Evolutionary conservation across 1,284 basidiomycete species (phyloP).

Genomic region (Pterula multifida): DNA sequence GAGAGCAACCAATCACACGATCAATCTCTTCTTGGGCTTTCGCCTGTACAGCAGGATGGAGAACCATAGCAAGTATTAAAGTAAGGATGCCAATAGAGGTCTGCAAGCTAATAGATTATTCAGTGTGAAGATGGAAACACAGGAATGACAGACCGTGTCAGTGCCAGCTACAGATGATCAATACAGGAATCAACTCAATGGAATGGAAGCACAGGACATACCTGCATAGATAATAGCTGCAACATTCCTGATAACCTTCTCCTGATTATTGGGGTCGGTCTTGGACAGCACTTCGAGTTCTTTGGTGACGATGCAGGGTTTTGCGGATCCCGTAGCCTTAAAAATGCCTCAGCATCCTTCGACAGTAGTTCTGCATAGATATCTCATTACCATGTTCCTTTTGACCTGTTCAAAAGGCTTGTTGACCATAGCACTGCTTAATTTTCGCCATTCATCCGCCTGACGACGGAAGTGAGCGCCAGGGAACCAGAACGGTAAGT

Average conservation of each 20-base stretch:
- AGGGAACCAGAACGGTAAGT: slow-evolving; percentile 26
- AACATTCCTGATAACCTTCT: slow-evolving; percentile 26
- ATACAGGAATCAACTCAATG: background rate
- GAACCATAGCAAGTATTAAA: slow-evolving; percentile 25
- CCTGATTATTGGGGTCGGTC: slow-evolving; percentile 16
- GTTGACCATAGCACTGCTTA: slow-evolving; percentile 26
- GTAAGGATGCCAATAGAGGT: slow-evolving; percentile 15
- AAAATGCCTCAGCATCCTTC: background rate
- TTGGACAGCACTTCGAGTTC: slow-evolving; percentile 22
- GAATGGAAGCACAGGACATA: slow-evolving; percentile 9
- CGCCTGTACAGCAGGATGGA: slow-evolving; percentile 24
- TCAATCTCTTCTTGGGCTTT: slow-evolving; percentile 26
- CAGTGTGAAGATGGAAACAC: background rate
- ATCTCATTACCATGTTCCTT: slow-evolving; percentile 17
- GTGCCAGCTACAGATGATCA: slow-evolving; percentile 15
- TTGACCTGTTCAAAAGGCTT: slow-evolving; percentile 27
- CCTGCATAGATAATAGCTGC: slow-evolving; percentile 32
- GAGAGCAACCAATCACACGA: slow-evolving; percentile 14
- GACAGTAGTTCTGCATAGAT: background rate
- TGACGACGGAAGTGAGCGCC: slow-evolving; percentile 25
- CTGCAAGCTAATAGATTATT: background rate
- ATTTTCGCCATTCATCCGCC: slow-evolving; percentile 25
- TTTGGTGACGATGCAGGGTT: slow-evolving; percentile 22
- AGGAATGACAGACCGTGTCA: slow-evolving; percentile 19
- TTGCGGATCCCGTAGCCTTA: slow-evolving; percentile 18